A percentile compares a stretch with the other conserved stretches of the same genome.
phyloP scores from a whole-genome alignment of 768 basidiomycete genomes.

The Lactarius sp. region DNA sequence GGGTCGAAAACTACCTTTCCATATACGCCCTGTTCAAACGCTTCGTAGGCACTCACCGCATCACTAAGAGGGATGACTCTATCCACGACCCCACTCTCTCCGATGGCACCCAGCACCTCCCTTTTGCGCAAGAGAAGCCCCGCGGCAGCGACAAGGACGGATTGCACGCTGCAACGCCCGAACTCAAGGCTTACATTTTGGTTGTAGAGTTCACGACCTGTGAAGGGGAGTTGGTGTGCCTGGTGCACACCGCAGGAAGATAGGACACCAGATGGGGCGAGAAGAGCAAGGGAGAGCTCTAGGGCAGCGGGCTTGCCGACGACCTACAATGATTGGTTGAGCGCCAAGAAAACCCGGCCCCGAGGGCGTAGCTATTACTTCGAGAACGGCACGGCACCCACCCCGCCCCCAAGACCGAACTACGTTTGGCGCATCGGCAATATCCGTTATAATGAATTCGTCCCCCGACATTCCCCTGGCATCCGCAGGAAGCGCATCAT shows the following conservation, averaged over 20 bases:
- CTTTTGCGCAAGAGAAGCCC: constrained; percentile 64
- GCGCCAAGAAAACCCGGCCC: constrained; percentile 15
- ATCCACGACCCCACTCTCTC: constrained; percentile 62
- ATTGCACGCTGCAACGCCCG: constrained; percentile 75
- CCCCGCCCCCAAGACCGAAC: constrained; percentile 50
- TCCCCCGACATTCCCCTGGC: constrained; percentile 34
- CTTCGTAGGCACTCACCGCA: constrained; percentile 53
- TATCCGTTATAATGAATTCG: constrained; percentile 46
- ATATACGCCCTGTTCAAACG: constrained; percentile 66
- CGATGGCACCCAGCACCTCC: constrained; percentile 71
- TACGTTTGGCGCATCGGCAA: constrained; percentile 47
- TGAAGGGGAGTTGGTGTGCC: constrained; percentile 49
- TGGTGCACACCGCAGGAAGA: constrained; percentile 72
- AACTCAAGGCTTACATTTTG: constrained; percentile 79
- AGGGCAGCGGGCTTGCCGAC: constrained; percentile 67
- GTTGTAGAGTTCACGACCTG: constrained; percentile 54
- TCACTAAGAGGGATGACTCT: constrained; percentile 55
- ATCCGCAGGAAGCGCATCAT: constrained; percentile 41
- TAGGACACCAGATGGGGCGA: constrained; percentile 71
- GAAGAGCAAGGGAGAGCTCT: constrained; percentile 60
- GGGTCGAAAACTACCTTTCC: constrained; percentile 79
- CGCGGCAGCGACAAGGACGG: constrained; percentile 69
- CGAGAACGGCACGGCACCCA: constrained; percentile 62
- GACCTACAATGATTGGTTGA: constrained; percentile 38
- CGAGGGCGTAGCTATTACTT: constrained; percentile 39